A percentile compares a stretch with the other conserved stretches of the same genome.
Evolutionary conservation across 225 moss, liverwort and hornwort species (phyloP).

Genomic region (Asterella californica): DNA sequence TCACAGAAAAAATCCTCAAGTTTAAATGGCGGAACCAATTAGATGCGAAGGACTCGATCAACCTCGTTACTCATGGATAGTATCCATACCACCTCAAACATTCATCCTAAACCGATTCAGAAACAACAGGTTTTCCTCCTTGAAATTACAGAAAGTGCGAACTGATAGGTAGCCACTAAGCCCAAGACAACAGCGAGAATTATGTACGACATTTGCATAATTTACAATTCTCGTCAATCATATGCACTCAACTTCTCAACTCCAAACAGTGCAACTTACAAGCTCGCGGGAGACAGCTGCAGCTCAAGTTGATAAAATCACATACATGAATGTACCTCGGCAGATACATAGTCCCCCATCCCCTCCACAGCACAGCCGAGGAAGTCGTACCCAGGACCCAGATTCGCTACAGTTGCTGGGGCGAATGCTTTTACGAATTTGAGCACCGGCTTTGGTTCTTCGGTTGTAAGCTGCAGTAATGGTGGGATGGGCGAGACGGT

Average conservation of each 20-base stretch:
- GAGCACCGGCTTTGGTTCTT: constrained; percentile 61
- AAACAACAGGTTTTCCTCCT: not conserved
- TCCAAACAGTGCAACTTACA: not conserved
- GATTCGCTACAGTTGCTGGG: constrained; percentile 91
- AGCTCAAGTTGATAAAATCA: constrained; percentile 7
- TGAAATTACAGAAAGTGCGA: not conserved
- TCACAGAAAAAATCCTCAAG: not conserved
- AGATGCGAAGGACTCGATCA: not conserved
- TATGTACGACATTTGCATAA: not conserved
- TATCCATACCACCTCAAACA: not conserved
- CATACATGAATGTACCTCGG: constrained; percentile 67
- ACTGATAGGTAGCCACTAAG: not conserved
- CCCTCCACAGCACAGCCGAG: constrained; percentile 97
- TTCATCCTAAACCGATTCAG: not conserved
- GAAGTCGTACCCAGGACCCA: constrained; percentile 96
- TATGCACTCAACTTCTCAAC: not conserved
- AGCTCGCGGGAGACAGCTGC: not conserved
- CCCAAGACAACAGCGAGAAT: not conserved
- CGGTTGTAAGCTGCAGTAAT: constrained; percentile 66
- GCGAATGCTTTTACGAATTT: constrained; percentile 76
- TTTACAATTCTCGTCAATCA: not conserved
- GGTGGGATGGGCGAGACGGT: constrained; percentile 56
- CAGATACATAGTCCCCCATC: constrained; percentile 88
- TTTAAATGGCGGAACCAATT: not conserved
- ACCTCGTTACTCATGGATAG: not conserved